Evolutionary conservation across 1,284 basidiomycete genomes (phyloP).

Genomic region (Entoloma clypeatum): DNA sequence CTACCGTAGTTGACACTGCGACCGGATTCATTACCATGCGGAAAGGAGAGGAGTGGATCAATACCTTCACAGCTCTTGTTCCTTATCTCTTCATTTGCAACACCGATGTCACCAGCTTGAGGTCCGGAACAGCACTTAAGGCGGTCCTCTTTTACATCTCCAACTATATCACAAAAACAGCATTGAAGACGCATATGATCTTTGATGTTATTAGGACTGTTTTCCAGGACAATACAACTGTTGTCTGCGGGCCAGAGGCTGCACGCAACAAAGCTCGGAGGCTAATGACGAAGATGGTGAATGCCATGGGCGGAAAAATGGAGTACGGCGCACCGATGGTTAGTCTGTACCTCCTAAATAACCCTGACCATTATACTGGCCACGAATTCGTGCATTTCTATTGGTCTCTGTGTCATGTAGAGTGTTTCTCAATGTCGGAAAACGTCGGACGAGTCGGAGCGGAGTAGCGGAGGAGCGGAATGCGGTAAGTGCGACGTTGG

Average conservation of each 20-base stretch:
- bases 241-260: slow-evolving; percentile 13
- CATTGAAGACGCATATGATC: slow-evolving; percentile 32
- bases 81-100: slow-evolving; percentile 34
- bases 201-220: slow-evolving; percentile 24
- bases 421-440: no score
- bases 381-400: slow-evolving; percentile 23
- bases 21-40: slow-evolving; percentile 29
- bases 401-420: no score
- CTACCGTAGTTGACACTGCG: slow-evolving; percentile 25
- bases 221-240: slow-evolving; percentile 22
- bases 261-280: slow-evolving; percentile 18
- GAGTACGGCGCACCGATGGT: slow-evolving; percentile 33
- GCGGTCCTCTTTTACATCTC: slow-evolving; percentile 35
- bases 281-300: slow-evolving; percentile 27
- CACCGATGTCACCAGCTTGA: slow-evolving; percentile 33
- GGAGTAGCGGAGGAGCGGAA: no score
- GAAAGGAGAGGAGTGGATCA: slow-evolving; percentile 32
- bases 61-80: slow-evolving; percentile 27
- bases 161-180: slow-evolving; percentile 37
- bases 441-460: no score
- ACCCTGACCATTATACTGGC: slow-evolving; percentile 33
- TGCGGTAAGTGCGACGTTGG: no score
- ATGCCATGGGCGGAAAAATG: slow-evolving; percentile 23
- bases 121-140: slow-evolving; percentile 36
- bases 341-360: slow-evolving; percentile 24